Base-by-base conservation (phyloP, 2,329 filamentous ascomycete species). In the Scytalidium lignicola region DNA sequence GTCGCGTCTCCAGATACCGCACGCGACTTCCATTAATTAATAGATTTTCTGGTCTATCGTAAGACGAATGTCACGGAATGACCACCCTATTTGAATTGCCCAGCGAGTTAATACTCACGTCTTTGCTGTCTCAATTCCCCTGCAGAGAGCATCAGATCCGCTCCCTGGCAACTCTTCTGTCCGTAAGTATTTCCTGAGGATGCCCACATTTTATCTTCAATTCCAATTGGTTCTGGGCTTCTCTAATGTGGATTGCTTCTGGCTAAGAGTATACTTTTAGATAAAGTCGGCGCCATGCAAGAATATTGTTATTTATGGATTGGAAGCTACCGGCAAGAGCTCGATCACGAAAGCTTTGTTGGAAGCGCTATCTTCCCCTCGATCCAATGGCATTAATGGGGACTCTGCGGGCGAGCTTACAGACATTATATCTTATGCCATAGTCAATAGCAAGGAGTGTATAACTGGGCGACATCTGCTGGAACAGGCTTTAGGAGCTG, bases 271-370 rank as follows among this genome's bases (percentile, higher is more conserved):
- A 5, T 37, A n/a, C 32, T 37, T 37, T 17, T 17, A 55, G 55
- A 48, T 52, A 29, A 41, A 48, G 48, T 51, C 48, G 5, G 57
- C 55, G 19, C 48, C 52, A 32, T 44, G 53, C 44, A 55, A 51
- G 49, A 87, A 88, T 52, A 67, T 96, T 10, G 82, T 96, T 19
- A 68, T 95, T 44, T 84, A 97, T 66, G 93, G 93, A 45, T 81
- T 90, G 23, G 84, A 91, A 61, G 86, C 90, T 2, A 95, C 91
- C 0, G 92, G 90, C 39, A 97, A 97, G 70, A 88, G 83, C 26
- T 79, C 80, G 43, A 77, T 96, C 45, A 74, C 85, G 3, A 74
- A 75, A 49, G 74, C 76, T 2, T 76, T 90, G 15, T 76, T 95
- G 2, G 63, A 76, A 22, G 61, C 64, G 1, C 70, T 79, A 12